These are phyloP conservation scores for Viridothelium virens DNA, from an alignment of 495 filamentous ascomycete species.

Conservation along the genomic window DNA sequence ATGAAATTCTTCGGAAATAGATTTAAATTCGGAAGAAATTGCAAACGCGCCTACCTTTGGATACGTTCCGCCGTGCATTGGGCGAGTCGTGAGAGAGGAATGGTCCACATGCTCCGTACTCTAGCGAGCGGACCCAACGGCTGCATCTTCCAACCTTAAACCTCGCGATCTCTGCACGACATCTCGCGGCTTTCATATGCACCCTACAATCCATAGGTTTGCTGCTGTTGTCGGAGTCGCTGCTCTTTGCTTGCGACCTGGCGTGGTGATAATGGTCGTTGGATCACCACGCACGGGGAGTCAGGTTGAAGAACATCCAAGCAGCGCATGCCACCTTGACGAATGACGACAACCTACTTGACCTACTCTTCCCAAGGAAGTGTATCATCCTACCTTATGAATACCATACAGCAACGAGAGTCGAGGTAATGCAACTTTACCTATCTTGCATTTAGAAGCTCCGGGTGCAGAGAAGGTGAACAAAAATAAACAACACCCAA, in stretches of 20 bases:
- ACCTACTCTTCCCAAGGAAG: not conserved
- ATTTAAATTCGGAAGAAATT: not conserved
- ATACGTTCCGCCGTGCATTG: not conserved
- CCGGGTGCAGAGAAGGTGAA: not conserved
- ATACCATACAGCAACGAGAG: not conserved
- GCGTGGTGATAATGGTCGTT: conserved; percentile 1
- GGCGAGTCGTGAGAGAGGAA: not conserved
- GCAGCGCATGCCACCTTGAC: not conserved
- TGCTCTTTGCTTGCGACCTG: conserved; percentile 4
- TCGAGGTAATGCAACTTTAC: not conserved
- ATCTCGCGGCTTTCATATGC: not conserved
- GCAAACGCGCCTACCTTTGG: not conserved
- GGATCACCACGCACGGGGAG: not conserved
- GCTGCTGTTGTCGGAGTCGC: not conserved
- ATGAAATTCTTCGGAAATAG: not conserved
- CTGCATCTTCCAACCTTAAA: not conserved
- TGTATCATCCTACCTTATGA: not conserved
- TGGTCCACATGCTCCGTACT: not conserved
- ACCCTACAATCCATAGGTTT: not conserved
- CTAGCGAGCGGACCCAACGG: not conserved
- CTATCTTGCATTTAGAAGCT: not conserved
- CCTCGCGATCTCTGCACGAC: too few species aligned
- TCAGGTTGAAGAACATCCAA: not conserved
- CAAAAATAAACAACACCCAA: not conserved
- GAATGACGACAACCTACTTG: not conserved